Percentiles rank a stretch among this genome's conserved stretches.
phyloP scores from a whole-genome alignment of 2,329 filamentous ascomycete genomes.

The Catunica adiposa region DNA sequence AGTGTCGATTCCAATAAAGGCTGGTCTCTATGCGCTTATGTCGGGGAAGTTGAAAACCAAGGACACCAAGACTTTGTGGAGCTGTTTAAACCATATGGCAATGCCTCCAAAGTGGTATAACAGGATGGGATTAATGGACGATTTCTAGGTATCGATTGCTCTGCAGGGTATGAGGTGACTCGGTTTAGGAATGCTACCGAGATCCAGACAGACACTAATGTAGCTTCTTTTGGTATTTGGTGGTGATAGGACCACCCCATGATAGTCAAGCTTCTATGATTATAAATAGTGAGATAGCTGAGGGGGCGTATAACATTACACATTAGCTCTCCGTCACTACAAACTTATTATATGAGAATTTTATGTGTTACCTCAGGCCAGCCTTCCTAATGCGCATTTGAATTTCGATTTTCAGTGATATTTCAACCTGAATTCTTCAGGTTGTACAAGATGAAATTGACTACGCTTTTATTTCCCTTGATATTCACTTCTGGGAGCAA shows the following conservation, averaged over 20 bases:
- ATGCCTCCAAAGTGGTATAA: constrained; percentile 26
- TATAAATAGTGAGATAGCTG: background rate
- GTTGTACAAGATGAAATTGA: background rate
- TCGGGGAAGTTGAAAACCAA: constrained; percentile 28
- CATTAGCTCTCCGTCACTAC: background rate
- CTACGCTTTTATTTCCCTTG: background rate
- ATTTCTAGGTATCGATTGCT: constrained; percentile 27
- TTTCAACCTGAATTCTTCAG: background rate
- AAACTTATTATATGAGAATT: background rate
- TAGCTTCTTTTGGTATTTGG: background rate
- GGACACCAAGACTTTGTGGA: constrained; percentile 27
- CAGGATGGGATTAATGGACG: constrained; percentile 14
- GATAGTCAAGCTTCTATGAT: background rate
- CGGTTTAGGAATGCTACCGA: constrained; percentile 16
- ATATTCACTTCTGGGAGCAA: background rate
- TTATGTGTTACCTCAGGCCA: background rate
- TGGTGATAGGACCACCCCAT: background rate
- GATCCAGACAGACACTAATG: background rate
- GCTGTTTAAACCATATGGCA: constrained; percentile 27
- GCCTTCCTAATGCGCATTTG: background rate
- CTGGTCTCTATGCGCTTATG: constrained; percentile 14
- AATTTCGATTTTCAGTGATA: background rate
- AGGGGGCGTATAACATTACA: background rate
- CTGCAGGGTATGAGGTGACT: constrained; percentile 32
- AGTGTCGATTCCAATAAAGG: constrained; percentile 15